Evolutionary conservation across 345 rosid species (phyloP).

Genomic region (Raphanus sativus): DNA sequence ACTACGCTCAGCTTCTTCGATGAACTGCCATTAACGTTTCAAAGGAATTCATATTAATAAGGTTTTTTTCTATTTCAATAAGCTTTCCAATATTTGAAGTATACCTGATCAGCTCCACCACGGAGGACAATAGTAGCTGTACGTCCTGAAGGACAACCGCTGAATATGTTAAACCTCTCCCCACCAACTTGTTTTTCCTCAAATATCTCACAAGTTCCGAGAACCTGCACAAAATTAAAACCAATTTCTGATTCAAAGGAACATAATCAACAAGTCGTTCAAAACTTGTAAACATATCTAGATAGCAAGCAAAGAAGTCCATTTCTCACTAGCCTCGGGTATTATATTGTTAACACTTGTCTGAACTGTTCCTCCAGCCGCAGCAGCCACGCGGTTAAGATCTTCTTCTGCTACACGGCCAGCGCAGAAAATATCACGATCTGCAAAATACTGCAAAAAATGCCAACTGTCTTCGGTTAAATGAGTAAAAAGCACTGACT

Average conservation of each 20-base stretch:
- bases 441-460: conserved; percentile 86
- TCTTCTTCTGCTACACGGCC: conserved; percentile 99
- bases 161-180: conserved; percentile 96
- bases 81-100: conserved; percentile 5
- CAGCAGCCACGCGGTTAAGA: conserved; percentile 91
- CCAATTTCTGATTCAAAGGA: neutral
- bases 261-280: conserved; percentile 3
- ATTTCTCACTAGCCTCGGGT: conserved; percentile 56
- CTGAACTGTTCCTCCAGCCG: conserved; percentile 94
- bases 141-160: conserved; percentile 91
- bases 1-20: conserved; percentile 99
- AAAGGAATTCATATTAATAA: conserved; percentile 14
- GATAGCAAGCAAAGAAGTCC: conserved; percentile 7
- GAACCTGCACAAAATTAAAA: conserved; percentile 58
- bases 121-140: conserved; percentile 99
- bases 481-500: neutral
- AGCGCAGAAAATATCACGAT: conserved; percentile 98
- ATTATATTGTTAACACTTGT: conserved; percentile 93
- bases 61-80: neutral
- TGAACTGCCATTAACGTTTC: conserved; percentile 57
- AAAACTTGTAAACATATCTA: conserved; percentile 14
- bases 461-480: conserved; percentile 3
- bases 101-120: conserved; percentile 99
- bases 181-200: conserved; percentile 99
- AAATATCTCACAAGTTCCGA: conserved; percentile 91